These are phyloP conservation scores for Euphorbia corollata DNA, from an alignment of 441 rosid species.

Conservation along the genomic window DNA sequence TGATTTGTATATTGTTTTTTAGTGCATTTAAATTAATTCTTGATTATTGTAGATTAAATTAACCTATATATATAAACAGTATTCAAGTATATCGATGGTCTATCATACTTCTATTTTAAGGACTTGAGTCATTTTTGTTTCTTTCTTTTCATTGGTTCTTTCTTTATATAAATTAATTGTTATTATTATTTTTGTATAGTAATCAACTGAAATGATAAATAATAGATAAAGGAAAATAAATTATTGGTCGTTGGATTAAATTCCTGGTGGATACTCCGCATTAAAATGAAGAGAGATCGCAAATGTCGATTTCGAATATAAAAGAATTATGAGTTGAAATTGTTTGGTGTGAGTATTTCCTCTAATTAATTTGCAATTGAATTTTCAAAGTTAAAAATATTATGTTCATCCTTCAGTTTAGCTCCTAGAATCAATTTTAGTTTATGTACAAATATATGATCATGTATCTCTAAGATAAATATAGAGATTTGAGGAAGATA, in stretches of 20 bases:
- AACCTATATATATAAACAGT: background rate
- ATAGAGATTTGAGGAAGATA: too few species aligned
- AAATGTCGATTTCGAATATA: background rate
- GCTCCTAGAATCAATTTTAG: background rate
- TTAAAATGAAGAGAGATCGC: background rate
- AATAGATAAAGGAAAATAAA: constrained; percentile 5
- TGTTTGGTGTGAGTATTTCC: background rate
- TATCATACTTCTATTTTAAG: background rate
- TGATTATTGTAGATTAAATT: background rate
- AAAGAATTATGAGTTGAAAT: background rate
- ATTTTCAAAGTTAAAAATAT: background rate
- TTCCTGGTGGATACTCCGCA: background rate
- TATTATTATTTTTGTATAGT: background rate
- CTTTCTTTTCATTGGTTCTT: too few species aligned
- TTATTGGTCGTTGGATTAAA: background rate
- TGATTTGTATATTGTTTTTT: background rate
- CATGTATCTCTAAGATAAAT: too few species aligned
- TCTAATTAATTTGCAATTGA: background rate
- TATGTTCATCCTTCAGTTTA: background rate
- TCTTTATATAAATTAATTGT: background rate
- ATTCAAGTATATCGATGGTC: background rate
- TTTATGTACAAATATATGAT: too few species aligned
- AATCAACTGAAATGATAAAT: background rate
- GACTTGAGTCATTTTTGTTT: background rate
- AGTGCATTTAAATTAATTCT: background rate